Conservation (phyloP, 2,329 filamentous ascomycete species). For the Diplodia intermedia region DNA sequence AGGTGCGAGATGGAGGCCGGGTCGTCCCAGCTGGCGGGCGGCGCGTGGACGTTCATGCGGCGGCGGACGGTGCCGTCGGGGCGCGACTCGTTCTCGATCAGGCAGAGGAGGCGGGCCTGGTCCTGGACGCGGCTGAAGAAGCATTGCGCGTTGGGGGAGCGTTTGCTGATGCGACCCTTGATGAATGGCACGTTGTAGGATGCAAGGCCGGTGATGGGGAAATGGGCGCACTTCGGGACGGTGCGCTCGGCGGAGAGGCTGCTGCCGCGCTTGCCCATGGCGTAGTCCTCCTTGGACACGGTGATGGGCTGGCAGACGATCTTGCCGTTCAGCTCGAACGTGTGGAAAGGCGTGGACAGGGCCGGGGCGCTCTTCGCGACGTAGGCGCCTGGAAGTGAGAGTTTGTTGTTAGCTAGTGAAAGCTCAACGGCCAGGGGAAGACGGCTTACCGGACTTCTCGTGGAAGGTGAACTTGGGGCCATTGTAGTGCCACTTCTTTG, state of each 20-base stretch:
- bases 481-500: constrained; percentile 4
- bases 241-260: constrained; percentile 8
- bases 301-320: constrained; percentile 6
- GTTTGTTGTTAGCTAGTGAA: neutral
- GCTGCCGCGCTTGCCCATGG: neutral
- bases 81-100: constrained; percentile 12
- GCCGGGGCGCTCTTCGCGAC: neutral
- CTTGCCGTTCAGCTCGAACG: neutral
- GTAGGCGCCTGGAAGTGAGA: neutral
- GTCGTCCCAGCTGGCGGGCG: constrained; percentile 4
- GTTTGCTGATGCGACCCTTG: constrained; percentile 4
- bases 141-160: neutral
- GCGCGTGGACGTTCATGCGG: constrained; percentile 27
- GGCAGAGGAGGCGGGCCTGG: constrained; percentile 16
- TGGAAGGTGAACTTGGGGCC: constrained; percentile 6
- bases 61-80: neutral
- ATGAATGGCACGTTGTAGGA: constrained; percentile 4
- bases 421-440: too few species aligned
- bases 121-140: neutral
- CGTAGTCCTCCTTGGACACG: neutral
- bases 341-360: neutral
- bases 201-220: constrained; percentile 1
- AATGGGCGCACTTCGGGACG: constrained; percentile 25
- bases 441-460: neutral
- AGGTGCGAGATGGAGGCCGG: neutral